Evolutionary conservation across 257 asterid genomes (phyloP).

Genomic region (Haberlea rhodopensis): DNA sequence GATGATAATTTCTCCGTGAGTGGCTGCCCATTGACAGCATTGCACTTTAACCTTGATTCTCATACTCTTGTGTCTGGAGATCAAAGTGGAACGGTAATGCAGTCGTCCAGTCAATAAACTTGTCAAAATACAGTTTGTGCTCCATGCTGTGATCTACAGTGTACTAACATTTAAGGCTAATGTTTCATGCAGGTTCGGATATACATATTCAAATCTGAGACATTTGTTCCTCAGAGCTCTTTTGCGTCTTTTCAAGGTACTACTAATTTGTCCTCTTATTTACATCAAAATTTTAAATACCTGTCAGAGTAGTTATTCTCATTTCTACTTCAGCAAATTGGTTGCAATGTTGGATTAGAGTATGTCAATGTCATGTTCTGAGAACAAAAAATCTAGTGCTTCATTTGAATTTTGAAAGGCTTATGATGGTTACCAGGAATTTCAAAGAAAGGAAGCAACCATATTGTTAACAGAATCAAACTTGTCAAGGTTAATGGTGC

Average conservation of each 20-base stretch:
- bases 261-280: constrained; percentile 3
- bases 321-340: background rate
- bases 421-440: constrained; percentile 45
- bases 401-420: background rate
- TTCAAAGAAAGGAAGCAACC: constrained; percentile 76
- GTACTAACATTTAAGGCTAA: constrained; percentile 15
- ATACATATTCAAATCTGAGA: constrained; percentile 63
- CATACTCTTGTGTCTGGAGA: constrained; percentile 76
- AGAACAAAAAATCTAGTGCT: background rate
- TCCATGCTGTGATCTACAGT: background rate
- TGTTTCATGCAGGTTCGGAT: constrained; percentile 66
- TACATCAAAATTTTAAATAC: background rate
- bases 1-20: constrained; percentile 68
- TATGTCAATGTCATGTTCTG: background rate
- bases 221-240: constrained; percentile 62
- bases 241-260: constrained; percentile 77
- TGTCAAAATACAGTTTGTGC: constrained; percentile 8
- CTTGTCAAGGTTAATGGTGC: constrained; percentile 76
- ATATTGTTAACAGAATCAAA: constrained; percentile 57
- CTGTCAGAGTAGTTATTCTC: background rate
- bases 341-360: background rate
- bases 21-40: constrained; percentile 68
- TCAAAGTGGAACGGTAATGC: constrained; percentile 75
- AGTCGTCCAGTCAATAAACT: constrained; percentile 22
- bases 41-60: constrained; percentile 52